Evolutionary conservation across 768 basidiomycete genomes (phyloP), one percentile per base, ranked within the genome.

Genomic region (Mycena rosella): DNA sequence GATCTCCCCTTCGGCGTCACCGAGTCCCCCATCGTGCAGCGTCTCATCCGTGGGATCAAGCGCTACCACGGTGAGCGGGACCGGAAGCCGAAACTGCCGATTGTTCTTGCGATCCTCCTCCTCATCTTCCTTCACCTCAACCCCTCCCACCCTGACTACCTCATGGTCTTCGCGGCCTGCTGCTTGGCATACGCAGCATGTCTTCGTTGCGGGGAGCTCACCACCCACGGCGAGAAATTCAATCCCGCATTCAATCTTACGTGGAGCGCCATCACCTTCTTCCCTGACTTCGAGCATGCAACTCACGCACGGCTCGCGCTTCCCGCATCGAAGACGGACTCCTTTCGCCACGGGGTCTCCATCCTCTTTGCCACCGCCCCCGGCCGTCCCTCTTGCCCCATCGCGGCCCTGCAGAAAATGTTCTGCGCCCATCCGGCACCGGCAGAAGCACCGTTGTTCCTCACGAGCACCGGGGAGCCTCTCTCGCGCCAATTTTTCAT

Each of bases 261-360:
- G 22, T 65, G 75, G 17, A 40, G 65, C 20, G 67, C 65, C 22
- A 61, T 80, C 29, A 45, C 68, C 20, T 80, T 80, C 65, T 27
- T 77, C 32, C 78, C 78, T 11, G 65, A 63, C 40, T 45, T 76
- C 15, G 65, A 72, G 2, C 49, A 69, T 20, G 70, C 77, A 14
- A 73, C 73, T 0, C 74, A 77, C 47, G 26, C 77, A 29, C 45
- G 49, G 17, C 70, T 80, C 36, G 72, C 72, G 10, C 71, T 82
- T 1, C 78, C 80, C 7, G 67, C 73, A 2, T 82, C 81, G 1
- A 82, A 82, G 59, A 81, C 79, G 6, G 78, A 81, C 70, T 79
- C 79, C 1, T 82, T 82, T 60, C 67, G 78, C 9, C 68, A 69
- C 40, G 76, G 78, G 2, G 68, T 76, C 45, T 57, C 69, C 10